Conservation (phyloP, 441 rosid species). For the Euphorbia schlechtendalii region DNA sequence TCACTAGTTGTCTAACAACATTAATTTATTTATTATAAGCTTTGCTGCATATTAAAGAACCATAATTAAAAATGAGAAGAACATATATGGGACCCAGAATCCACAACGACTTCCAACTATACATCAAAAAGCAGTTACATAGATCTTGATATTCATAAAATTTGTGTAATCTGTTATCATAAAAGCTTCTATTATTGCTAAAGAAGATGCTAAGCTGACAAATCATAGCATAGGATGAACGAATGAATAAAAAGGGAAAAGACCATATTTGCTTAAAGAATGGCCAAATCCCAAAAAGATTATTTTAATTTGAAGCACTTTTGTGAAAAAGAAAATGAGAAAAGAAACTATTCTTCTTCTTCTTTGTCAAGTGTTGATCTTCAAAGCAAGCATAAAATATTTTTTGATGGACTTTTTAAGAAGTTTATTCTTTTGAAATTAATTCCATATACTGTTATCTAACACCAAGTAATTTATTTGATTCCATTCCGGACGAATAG, state of each 20-base stretch:
- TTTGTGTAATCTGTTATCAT: not conserved
- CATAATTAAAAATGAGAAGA: too few relatives aligned
- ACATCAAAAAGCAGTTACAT: not conserved
- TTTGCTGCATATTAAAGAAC: not conserved
- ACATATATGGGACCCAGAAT: conserved; percentile 9
- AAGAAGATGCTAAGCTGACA: not conserved
- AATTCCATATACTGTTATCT: not conserved
- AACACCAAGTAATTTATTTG: too few relatives aligned
- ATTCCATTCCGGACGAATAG: too few relatives aligned
- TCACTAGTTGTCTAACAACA: not conserved
- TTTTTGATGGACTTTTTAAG: not conserved
- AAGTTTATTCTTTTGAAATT: not conserved
- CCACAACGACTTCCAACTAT: conserved; percentile 8
- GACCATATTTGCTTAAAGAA: not conserved
- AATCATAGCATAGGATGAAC: not conserved
- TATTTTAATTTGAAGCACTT: not conserved
- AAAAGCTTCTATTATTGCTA: not conserved
- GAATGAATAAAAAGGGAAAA: not conserved
- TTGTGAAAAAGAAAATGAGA: too few relatives aligned
- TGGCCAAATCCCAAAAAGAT: not conserved
- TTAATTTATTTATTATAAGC: not conserved
- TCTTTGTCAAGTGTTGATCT: not conserved
- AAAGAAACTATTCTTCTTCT: too few relatives aligned
- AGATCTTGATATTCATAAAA: too few relatives aligned
- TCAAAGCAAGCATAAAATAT: not conserved